Base-by-base conservation (phyloP, 257 asterid genomes). In the Marsdenia floribunda region DNA sequence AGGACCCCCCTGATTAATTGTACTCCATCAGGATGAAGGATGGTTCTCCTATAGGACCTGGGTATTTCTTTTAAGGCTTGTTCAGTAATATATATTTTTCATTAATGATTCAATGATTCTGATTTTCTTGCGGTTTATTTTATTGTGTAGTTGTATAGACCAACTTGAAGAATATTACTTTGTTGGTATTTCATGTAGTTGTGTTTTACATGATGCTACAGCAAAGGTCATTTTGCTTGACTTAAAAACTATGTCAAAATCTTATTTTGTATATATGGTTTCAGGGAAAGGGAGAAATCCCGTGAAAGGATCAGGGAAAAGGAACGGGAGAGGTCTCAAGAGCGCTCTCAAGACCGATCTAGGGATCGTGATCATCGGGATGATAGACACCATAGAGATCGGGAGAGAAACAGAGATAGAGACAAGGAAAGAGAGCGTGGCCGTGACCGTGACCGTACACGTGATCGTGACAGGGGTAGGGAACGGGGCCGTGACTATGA, bases 341-440 rank as follows among this genome's bases (percentile, higher is more conserved):
- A 91, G 67, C 92, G 80, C 69, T 93, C 98, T 42, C 97, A 86
- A 57, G 99, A 94, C 24, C 84, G 87, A 70, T 79, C 90, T 65
- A 86, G 84, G 80, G 99, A 92, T 12, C 99, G 97, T 72, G 98
- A 94, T 69, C 90, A 83, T 47, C 87, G 93, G 80, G 98, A 90
- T 24, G 95, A 94, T 55, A 88, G 89, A 78, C 97, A 88, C 85
- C 97, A 92, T 76, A 83, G 92, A 74, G 99, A 95, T 69, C 96
- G 95, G 4, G 99, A 95, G 46, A 86, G 91, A 77, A 95, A 50
- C 76, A 81, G 86, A 63, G 96, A 88, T 47, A 86, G 75, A 79
- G 97, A 89, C 58, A 83, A 88, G 60, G 94, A 90, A 61, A 86
- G 87, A 52, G 97, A 86, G 68, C 88, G 90, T 22, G 90, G 85